Conservation (phyloP, 495 filamentous ascomycete genomes). For the Neurospora sp. region DNA sequence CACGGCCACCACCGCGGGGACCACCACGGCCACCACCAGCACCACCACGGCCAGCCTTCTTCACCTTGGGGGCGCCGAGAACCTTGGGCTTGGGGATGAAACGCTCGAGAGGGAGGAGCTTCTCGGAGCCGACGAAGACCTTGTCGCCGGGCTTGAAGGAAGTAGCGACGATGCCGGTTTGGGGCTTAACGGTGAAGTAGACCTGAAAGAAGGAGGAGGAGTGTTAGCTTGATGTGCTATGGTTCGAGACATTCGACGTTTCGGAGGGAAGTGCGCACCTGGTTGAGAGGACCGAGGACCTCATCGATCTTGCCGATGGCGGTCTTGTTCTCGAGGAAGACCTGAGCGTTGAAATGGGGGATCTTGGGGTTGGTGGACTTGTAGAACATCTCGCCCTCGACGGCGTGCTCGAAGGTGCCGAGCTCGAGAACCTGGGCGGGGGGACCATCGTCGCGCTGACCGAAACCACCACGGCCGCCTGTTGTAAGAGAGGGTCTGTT, state of each 20-base stretch:
- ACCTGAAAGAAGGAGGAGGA: constrained; percentile 30
- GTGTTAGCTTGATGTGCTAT: not conserved
- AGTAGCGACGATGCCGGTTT: constrained; percentile 86
- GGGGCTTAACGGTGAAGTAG: constrained; percentile 93
- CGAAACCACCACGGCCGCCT: constrained; percentile 42
- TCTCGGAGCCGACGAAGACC: constrained; percentile 91
- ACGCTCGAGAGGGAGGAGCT: constrained; percentile 86
- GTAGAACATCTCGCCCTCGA: constrained; percentile 95
- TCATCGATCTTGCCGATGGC: constrained; percentile 89
- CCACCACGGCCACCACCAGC: constrained; percentile 25
- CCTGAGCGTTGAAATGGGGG: constrained; percentile 97
- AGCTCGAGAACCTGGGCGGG: constrained; percentile 56
- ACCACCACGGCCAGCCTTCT: constrained; percentile 44
- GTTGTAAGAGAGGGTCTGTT: not conserved
- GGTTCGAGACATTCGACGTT: not conserved
- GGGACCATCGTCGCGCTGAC: constrained; percentile 43
- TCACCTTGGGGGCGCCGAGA: constrained; percentile 38
- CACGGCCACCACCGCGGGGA: constrained; percentile 38
- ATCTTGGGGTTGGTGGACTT: constrained; percentile 88
- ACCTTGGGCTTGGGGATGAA: constrained; percentile 90
- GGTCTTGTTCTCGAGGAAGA: constrained; percentile 97
- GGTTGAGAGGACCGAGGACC: constrained; percentile 88
- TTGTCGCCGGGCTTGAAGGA: constrained; percentile 95
- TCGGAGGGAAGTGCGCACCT: constrained; percentile 21
- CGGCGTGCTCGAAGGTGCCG: constrained; percentile 85